phyloP scores from a whole-genome alignment of 257 asterid species.

The Coffea eugenioides region DNA sequence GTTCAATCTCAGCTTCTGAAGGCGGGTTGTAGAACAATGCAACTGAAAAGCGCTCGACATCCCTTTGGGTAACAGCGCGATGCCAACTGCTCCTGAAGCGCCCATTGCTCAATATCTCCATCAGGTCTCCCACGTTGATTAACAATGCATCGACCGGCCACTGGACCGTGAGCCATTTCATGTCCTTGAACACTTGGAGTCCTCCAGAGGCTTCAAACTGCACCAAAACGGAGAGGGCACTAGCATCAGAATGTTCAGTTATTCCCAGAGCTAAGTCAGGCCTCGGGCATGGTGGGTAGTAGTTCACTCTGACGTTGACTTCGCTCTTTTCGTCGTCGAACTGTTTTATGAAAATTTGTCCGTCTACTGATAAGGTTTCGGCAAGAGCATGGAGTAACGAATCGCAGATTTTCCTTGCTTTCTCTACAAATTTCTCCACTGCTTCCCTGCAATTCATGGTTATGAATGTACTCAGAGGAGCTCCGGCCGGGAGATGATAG shows the following conservation, averaged over 20 bases:
- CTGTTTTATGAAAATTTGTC: conserved; percentile 23
- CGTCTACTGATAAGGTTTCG: conserved; percentile 23
- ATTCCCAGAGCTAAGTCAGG: conserved; percentile 45
- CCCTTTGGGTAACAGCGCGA: conserved; percentile 31
- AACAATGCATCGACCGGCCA: conserved; percentile 42
- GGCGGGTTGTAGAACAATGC: conserved; percentile 40
- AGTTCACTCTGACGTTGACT: conserved; percentile 45
- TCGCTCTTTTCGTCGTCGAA: conserved; percentile 31
- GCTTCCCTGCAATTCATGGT: conserved; percentile 26
- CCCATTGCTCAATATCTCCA: conserved; percentile 48
- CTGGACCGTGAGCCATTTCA: conserved; percentile 37
- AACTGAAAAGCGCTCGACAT: conserved; percentile 25
- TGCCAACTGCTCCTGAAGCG: conserved; percentile 39
- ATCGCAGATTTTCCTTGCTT: conserved; percentile 29
- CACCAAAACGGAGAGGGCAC: conserved; percentile 37
- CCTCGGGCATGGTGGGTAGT: conserved; percentile 46
- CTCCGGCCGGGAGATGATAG: neutral
- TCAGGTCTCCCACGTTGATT: conserved; percentile 32
- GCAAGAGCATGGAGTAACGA: conserved; percentile 37
- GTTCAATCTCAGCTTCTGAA: conserved; percentile 16
- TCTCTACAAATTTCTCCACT: conserved; percentile 38
- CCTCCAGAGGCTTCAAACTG: conserved; percentile 43
- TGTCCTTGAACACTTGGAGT: conserved; percentile 42
- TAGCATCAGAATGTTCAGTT: conserved; percentile 41
- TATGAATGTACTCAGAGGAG: neutral